These are phyloP conservation scores for Sequoiadendron giganteum DNA, from an alignment of 75 land plant genomes.

Conservation along the genomic window DNA sequence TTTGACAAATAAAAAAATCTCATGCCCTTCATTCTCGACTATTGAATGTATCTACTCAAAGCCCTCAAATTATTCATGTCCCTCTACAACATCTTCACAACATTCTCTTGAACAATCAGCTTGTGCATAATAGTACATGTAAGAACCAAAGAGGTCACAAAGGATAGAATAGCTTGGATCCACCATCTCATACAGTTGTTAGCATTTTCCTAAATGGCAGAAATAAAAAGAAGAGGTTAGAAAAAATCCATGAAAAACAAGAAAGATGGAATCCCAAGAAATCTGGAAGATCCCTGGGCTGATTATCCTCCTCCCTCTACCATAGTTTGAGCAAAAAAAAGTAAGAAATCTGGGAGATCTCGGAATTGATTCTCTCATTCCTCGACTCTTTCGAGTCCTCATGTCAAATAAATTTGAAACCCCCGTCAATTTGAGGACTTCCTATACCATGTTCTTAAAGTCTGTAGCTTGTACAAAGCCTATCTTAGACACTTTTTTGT, in stretches of 20 bases:
- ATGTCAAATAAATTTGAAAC: not conserved
- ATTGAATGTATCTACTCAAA: conserved; percentile 41
- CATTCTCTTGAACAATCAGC: conserved; percentile 38
- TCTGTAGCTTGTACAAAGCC: not conserved
- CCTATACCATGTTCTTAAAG: conserved; percentile 8
- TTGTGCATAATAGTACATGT: conserved; percentile 36
- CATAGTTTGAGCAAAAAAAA: no score
- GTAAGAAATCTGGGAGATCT: not conserved
- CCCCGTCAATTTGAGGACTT: not conserved
- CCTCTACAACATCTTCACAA: conserved; percentile 32
- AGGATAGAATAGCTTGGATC: conserved; percentile 33
- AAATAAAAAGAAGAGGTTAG: conserved; percentile 42
- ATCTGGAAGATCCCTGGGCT: no score
- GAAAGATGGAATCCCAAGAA: no score
- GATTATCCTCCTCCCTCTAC: no score
- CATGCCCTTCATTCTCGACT: conserved; percentile 69
- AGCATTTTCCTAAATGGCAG: conserved; percentile 16
- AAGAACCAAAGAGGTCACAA: conserved; percentile 30
- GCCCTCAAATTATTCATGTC: conserved; percentile 35
- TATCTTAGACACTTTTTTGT: not conserved
- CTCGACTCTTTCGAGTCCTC: conserved; percentile 28
- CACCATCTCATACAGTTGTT: conserved; percentile 40
- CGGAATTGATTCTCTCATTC: conserved; percentile 27
- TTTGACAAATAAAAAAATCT: conserved; percentile 47
- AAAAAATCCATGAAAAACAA: conserved; percentile 40